phyloP scores from a whole-genome alignment of 2,329 filamentous ascomycete genomes.

The Juglanconis sp. region DNA sequence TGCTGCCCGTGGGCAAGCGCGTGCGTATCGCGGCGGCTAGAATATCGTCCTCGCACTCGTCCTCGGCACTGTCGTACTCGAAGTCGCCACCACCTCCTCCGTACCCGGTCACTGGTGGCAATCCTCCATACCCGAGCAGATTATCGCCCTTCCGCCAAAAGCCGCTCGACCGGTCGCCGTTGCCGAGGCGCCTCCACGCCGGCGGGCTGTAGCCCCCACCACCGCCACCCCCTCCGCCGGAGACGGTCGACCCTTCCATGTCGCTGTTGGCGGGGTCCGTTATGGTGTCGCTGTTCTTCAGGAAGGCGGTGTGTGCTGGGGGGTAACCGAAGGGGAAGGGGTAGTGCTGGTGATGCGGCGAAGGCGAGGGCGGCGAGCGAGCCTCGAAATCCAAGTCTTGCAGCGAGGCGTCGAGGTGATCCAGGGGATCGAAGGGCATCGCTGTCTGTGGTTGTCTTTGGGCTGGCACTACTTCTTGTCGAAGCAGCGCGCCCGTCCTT shows the following conservation, averaged over 20 bases:
- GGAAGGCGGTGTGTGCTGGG: constrained; percentile 41
- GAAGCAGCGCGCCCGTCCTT: neutral
- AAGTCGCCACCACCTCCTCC: constrained; percentile 14
- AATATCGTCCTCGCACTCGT: constrained; percentile 34
- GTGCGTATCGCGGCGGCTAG: constrained; percentile 53
- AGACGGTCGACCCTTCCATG: constrained; percentile 40
- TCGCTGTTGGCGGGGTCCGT: constrained; percentile 29
- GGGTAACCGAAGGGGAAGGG: constrained; percentile 36
- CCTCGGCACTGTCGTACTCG: constrained; percentile 33
- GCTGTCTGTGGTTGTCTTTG: neutral
- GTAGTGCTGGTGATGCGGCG: neutral
- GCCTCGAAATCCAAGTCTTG: constrained; percentile 46
- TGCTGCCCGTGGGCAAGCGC: constrained; percentile 51
- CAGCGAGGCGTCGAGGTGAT: constrained; percentile 49
- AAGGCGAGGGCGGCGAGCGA: constrained; percentile 25
- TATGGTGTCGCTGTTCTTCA: constrained; percentile 23
- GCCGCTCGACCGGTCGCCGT: constrained; percentile 55
- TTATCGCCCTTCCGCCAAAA: constrained; percentile 53
- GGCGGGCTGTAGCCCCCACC: constrained; percentile 57
- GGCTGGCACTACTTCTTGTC: neutral
- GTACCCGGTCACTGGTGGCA: constrained; percentile 20
- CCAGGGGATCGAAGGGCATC: constrained; percentile 22
- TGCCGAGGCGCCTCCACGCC: constrained; percentile 59
- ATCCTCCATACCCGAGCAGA: constrained; percentile 21
- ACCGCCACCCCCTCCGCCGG: constrained; percentile 27